Conservation (phyloP, 306 rosid species). For the Inga oerstediana region DNA sequence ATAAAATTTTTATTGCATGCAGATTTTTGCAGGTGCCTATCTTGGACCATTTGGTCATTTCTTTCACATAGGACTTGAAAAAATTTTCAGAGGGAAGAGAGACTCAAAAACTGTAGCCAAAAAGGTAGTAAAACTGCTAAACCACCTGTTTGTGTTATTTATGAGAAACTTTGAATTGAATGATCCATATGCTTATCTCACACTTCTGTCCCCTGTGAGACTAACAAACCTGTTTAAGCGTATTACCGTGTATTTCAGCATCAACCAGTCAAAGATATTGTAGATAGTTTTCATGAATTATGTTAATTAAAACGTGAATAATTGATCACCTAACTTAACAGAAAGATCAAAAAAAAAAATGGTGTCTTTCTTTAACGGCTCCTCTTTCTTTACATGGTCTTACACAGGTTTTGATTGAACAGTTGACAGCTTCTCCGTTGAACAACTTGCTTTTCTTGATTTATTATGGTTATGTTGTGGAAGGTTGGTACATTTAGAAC, state of each 20-base stretch:
- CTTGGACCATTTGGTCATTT: constrained; percentile 95
- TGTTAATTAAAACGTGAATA: constrained; percentile 10
- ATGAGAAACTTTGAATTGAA: constrained; percentile 16
- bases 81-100: constrained; percentile 89
- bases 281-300: neutral
- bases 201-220: neutral
- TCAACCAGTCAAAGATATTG: neutral
- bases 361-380: neutral
- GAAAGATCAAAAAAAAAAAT: neutral
- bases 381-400: neutral
- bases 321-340: neutral
- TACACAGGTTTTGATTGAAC: constrained; percentile 85
- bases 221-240: neutral
- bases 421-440: constrained; percentile 85
- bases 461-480: constrained; percentile 78
- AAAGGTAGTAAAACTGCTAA: constrained; percentile 68
- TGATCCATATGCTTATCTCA: constrained; percentile 21
- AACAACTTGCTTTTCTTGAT: constrained; percentile 84
- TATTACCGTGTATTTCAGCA: neutral
- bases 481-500: constrained; percentile 62
- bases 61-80: constrained; percentile 66
- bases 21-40: constrained; percentile 88
- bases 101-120: constrained; percentile 88
- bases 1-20: constrained; percentile 36
- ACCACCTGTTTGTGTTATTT: constrained; percentile 20